Conservation (phyloP, 257 asterid species). For the Gardenia jasminoides region DNA sequence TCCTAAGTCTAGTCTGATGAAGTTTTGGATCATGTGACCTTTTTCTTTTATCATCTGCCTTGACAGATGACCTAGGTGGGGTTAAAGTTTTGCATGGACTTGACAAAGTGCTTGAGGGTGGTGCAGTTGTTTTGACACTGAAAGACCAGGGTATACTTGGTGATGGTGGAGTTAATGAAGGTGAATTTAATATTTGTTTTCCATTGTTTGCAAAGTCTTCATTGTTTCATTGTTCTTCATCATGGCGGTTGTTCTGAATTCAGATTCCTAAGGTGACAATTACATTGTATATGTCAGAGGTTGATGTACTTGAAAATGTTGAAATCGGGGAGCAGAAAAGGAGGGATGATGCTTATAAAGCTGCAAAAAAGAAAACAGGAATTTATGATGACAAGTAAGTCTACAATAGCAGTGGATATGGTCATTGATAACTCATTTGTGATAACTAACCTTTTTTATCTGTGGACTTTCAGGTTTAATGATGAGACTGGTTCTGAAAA, state of each 20-base stretch:
- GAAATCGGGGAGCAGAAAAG: constrained; percentile 96
- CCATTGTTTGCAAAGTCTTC: constrained; percentile 15
- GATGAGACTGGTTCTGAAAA: constrained; percentile 60
- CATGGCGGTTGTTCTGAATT: constrained; percentile 64
- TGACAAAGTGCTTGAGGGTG: constrained; percentile 92
- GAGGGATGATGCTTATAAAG: constrained; percentile 84
- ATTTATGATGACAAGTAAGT: constrained; percentile 80
- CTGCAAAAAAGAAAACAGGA: constrained; percentile 85
- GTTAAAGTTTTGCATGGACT: constrained; percentile 88
- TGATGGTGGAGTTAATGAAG: constrained; percentile 79
- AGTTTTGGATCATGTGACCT: constrained; percentile 8
- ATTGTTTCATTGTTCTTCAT: constrained; percentile 33
- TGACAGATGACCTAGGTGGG: constrained; percentile 68
- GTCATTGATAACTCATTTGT: constrained; percentile 7
- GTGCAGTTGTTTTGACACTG: constrained; percentile 89
- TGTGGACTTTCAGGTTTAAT: constrained; percentile 51
- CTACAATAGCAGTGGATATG: constrained; percentile 1
- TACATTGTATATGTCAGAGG: constrained; percentile 88
- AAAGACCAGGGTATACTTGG: constrained; percentile 89
- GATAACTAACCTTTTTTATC: constrained; percentile 18
- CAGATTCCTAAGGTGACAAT: constrained; percentile 90
- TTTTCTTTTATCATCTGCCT: constrained; percentile 20
- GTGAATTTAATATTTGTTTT: constrained; percentile 35
- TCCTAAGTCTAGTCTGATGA: background rate
- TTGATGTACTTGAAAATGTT: constrained; percentile 95